A percentile compares a stretch with the other conserved stretches of the same genome.
Conservation (phyloP, 169 alveolate species). For the Plasmodium billcollinsi region DNA sequence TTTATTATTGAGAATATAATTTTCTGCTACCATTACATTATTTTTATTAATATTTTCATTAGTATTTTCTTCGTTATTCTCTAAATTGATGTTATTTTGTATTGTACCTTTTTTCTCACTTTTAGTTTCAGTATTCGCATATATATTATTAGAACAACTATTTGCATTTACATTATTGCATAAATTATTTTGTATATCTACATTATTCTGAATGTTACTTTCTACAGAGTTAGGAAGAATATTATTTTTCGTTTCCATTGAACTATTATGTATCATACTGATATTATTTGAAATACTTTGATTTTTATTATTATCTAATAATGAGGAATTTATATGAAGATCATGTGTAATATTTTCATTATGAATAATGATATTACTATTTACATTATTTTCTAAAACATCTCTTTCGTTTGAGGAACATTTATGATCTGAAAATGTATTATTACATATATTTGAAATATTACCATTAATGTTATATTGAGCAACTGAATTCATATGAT, state of each 20-base stretch:
- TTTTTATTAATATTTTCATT: no score
- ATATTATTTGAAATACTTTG: background rate
- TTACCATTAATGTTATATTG: background rate
- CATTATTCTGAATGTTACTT: constrained; percentile 31
- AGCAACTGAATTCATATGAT: background rate
- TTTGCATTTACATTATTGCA: background rate
- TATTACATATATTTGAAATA: no score
- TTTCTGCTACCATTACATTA: no score
- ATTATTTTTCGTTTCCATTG: constrained; percentile 19
- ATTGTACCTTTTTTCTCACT: background rate
- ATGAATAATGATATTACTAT: background rate
- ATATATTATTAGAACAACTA: constrained; percentile 23
- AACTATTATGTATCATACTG: background rate
- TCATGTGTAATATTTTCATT: background rate
- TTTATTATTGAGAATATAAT: no score
- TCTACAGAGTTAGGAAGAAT: constrained; percentile 74
- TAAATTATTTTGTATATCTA: no score
- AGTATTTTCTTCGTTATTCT: no score
- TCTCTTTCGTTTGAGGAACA: constrained; percentile 7
- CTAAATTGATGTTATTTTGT: no score
- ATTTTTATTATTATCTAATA: background rate
- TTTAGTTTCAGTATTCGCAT: background rate
- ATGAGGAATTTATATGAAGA: background rate
- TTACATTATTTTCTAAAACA: background rate
- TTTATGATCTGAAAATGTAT: background rate